phyloP scores from a whole-genome alignment of 805 yeast species.

The Barnettozyma pratensis region DNA sequence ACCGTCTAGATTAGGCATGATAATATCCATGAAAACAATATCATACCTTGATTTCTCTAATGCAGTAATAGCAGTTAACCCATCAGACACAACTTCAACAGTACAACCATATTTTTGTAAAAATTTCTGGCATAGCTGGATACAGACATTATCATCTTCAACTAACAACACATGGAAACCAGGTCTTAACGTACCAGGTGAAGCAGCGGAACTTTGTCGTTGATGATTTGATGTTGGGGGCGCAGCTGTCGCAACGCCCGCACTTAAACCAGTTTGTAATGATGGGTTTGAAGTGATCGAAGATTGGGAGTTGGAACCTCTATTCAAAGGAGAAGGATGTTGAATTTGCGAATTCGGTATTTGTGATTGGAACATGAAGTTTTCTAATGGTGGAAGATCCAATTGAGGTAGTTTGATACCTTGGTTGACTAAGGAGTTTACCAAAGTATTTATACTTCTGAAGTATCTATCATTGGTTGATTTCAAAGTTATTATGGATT shows the following conservation, averaged over 20 bases:
- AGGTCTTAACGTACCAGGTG: constrained; percentile 22
- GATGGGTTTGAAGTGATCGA: neutral
- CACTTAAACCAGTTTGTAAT: neutral
- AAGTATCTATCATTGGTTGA: constrained; percentile 52
- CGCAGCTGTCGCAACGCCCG: neutral
- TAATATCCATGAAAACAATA: constrained; percentile 80
- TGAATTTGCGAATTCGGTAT: neutral
- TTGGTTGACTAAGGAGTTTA: constrained; percentile 43
- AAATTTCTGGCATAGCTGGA: constrained; percentile 77
- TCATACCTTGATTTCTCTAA: constrained; percentile 70
- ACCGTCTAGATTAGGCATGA: constrained; percentile 85
- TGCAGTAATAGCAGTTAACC: constrained; percentile 77
- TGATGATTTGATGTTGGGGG: constrained; percentile 1
- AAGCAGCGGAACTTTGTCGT: constrained; percentile 1
- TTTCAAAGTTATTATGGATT: constrained; percentile 52
- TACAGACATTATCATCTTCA: constrained; percentile 79
- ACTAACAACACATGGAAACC: constrained; percentile 71
- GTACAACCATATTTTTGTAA: constrained; percentile 85
- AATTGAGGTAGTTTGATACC: constrained; percentile 68
- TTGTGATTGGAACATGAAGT: constrained; percentile 7
- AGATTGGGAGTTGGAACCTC: neutral
- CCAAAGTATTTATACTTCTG: constrained; percentile 44
- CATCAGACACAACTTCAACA: constrained; percentile 90
- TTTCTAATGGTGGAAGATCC: constrained; percentile 41
- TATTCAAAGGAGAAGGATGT: neutral